phyloP scores from a whole-genome alignment of 768 basidiomycete genomes.

The Lentinula edodes region DNA sequence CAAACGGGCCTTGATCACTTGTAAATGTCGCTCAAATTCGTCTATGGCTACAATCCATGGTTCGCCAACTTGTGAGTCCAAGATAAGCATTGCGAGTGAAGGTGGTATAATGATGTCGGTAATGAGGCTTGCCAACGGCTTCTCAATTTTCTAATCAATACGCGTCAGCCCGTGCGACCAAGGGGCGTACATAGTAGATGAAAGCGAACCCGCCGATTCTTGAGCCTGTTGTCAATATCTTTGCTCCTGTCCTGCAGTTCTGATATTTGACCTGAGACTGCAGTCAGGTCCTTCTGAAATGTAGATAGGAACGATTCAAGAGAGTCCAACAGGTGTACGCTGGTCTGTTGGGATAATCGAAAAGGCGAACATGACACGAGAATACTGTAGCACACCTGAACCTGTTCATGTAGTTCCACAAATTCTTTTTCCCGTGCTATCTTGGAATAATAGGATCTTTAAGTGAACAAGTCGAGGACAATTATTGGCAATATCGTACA shows the following conservation, averaged over 20 bases:
- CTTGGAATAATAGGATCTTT: background rate
- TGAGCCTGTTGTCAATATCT: constrained; percentile 83
- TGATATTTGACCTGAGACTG: constrained; percentile 94
- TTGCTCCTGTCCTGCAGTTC: constrained; percentile 89
- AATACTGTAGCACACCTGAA: constrained; percentile 48
- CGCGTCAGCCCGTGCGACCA: background rate
- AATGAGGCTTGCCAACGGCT: constrained; percentile 76
- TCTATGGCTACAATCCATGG: constrained; percentile 79
- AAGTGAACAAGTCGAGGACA: background rate
- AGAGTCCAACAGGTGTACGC: constrained; percentile 78
- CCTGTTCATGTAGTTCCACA: constrained; percentile 86
- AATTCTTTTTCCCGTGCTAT: constrained; percentile 52
- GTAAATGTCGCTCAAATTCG: constrained; percentile 76
- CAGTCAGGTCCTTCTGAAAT: constrained; percentile 90
- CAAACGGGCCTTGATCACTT: constrained; percentile 61
- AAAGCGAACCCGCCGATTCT: constrained; percentile 68
- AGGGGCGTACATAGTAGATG: background rate
- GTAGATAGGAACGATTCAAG: constrained; percentile 90
- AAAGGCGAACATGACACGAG: background rate
- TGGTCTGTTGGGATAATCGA: constrained; percentile 50
- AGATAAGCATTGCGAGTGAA: constrained; percentile 61
- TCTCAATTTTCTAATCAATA: constrained; percentile 76
- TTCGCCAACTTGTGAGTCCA: constrained; percentile 83
- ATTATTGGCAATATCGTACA: background rate
- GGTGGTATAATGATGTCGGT: constrained; percentile 83